Percentiles rank a stretch among this genome's conserved stretches.
phyloP scores from a whole-genome alignment of 768 basidiomycete genomes.

The Phlegmacium glaucopus region DNA sequence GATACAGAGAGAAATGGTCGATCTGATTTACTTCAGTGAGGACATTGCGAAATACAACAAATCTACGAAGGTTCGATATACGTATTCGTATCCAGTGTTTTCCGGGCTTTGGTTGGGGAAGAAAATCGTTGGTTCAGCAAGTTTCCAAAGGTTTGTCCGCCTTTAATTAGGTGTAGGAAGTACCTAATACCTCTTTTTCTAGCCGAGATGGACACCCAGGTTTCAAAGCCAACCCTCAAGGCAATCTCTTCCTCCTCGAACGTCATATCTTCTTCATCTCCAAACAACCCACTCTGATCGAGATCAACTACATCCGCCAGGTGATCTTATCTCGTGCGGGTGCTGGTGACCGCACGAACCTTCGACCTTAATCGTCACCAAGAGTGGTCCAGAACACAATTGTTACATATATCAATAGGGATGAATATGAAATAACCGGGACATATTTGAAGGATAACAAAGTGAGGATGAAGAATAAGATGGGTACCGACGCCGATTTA shows the following conservation, averaged over 20 bases:
- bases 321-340: slow-evolving; percentile 93
- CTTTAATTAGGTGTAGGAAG: too few species aligned
- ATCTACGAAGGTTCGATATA: slow-evolving; percentile 95
- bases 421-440: slow-evolving; percentile 87
- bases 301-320: slow-evolving; percentile 85
- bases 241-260: too few species aligned
- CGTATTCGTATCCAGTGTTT: slow-evolving; percentile 91
- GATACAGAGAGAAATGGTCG: slow-evolving; percentile 1
- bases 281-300: slow-evolving; percentile 87
- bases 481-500: slow-evolving; percentile 83
- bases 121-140: slow-evolving; percentile 86
- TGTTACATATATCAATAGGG: slow-evolving; percentile 94
- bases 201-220: too few species aligned
- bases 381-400: slow-evolving; percentile 75
- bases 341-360: slow-evolving; percentile 81
- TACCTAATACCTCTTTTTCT: too few species aligned
- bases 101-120: slow-evolving; percentile 88
- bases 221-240: too few species aligned
- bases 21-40: slow-evolving; percentile 28
- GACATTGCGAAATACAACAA: too few species aligned
- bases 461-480: slow-evolving; percentile 98
- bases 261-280: slow-evolving; percentile 99
- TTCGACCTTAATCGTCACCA: slow-evolving; percentile 90
- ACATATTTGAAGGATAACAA: slow-evolving; percentile 82
- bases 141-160: too few species aligned